phyloP scores from a whole-genome alignment of 495 filamentous ascomycete species.

The Daldinia childiae region DNA sequence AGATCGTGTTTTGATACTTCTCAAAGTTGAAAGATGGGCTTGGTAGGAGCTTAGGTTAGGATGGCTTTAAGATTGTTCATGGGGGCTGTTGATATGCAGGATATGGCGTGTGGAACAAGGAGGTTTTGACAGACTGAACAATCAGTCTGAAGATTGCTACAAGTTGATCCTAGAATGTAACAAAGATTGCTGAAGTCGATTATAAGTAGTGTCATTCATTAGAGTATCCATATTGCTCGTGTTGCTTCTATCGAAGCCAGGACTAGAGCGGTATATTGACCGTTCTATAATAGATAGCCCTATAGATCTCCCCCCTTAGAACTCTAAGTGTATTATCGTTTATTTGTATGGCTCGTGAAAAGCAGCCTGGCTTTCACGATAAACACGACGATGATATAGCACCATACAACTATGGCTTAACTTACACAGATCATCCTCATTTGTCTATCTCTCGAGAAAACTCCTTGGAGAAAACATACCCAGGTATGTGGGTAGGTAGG shows the following conservation, averaged over 20 bases:
- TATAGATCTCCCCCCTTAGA: not conserved
- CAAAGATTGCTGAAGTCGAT: not conserved
- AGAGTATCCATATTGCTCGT: conserved; percentile 28
- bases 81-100: not conserved
- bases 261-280: conserved; percentile 18
- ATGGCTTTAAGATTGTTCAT: not conserved
- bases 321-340: not conserved
- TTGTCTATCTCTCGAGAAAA: not conserved
- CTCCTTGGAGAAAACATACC: too few relatives aligned
- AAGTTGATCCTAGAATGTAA: conserved; percentile 14
- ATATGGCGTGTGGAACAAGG: not conserved
- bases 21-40: not conserved
- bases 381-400: conserved; percentile 11
- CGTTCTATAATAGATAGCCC: not conserved
- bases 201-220: conserved; percentile 23
- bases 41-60: not conserved
- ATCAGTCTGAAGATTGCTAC: not conserved
- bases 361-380: not conserved
- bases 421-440: not conserved
- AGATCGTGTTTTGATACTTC: conserved; percentile 5
- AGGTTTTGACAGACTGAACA: not conserved
- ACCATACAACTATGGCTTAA: not conserved
- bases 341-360: conserved; percentile 3
- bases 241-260: conserved; percentile 13
- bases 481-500: not conserved